Conservation (phyloP, 1,284 basidiomycete species). For the Mycena sp. region DNA sequence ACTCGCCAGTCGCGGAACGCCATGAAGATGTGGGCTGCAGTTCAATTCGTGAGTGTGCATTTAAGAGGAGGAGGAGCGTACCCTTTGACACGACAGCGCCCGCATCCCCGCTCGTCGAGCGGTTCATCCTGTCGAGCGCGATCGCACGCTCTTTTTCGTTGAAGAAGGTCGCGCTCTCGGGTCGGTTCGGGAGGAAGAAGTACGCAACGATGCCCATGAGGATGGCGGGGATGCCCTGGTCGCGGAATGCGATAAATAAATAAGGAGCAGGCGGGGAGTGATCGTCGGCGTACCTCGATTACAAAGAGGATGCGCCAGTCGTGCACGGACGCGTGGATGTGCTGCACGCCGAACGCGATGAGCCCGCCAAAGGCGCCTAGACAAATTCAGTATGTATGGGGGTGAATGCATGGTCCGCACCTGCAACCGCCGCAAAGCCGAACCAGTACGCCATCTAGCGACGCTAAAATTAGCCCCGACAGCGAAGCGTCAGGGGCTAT, state of each 20-base stretch:
- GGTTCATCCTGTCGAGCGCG: conserved; percentile 79
- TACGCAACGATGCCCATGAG: conserved; percentile 73
- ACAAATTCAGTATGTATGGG: neutral
- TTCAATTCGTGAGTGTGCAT: conserved; percentile 1
- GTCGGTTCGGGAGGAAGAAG: conserved; percentile 78
- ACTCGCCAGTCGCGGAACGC: conserved; percentile 81
- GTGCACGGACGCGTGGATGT: conserved; percentile 57
- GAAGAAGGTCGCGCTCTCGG: conserved; percentile 78
- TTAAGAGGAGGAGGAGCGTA: conserved; percentile 40
- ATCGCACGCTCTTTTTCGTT: conserved; percentile 78
- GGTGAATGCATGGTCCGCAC: neutral
- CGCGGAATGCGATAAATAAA: neutral
- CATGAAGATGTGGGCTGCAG: conserved; percentile 65
- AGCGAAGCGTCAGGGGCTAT: neutral
- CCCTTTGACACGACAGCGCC: conserved; percentile 73
- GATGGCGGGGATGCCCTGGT: conserved; percentile 73
- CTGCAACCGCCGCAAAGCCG: conserved; percentile 79
- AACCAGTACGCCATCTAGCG: conserved; percentile 76
- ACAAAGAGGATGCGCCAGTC: conserved; percentile 81
- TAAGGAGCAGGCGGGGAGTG: neutral
- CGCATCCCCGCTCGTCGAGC: conserved; percentile 72
- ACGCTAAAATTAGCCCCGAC: neutral
- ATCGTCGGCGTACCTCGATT: conserved; percentile 63
- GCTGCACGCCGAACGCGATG: conserved; percentile 71
- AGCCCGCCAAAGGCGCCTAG: conserved; percentile 78